These are phyloP conservation scores for Paramyrothecium roridum DNA, from an alignment of 2,329 filamentous ascomycete genomes.

Conservation along the genomic window DNA sequence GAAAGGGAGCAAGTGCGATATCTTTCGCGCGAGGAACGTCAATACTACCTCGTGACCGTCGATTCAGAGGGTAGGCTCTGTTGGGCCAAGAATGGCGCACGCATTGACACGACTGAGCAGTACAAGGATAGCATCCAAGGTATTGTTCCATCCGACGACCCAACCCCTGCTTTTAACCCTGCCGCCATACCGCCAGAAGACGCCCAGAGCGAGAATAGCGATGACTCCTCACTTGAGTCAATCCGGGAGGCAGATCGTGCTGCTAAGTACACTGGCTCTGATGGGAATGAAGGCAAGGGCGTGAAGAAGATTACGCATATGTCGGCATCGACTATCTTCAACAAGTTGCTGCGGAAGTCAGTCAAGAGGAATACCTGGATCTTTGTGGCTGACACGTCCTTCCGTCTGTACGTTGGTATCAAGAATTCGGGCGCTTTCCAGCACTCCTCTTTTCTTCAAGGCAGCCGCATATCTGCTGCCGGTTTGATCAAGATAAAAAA, in stretches of 20 bases:
- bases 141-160: slow-evolving; percentile 61
- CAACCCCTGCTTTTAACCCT: slow-evolving; percentile 49
- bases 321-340: slow-evolving; percentile 69
- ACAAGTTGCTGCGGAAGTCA: slow-evolving; percentile 73
- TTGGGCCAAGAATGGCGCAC: slow-evolving; percentile 79
- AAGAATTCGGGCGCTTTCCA: slow-evolving; percentile 88
- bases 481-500: slow-evolving; percentile 83
- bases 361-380: slow-evolving; percentile 92
- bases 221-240: slow-evolving; percentile 36
- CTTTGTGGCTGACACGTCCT: slow-evolving; percentile 83
- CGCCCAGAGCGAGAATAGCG: slow-evolving; percentile 21
- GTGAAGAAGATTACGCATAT: slow-evolving; percentile 56
- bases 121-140: slow-evolving; percentile 80
- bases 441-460: slow-evolving; percentile 85
- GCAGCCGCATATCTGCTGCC: slow-evolving; percentile 75
- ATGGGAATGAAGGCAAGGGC: slow-evolving; percentile 59
- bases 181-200: slow-evolving; percentile 9
- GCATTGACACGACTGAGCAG: slow-evolving; percentile 71
- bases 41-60: slow-evolving; percentile 76
- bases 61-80: slow-evolving; percentile 73
- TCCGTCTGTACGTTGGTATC: slow-evolving; percentile 84
- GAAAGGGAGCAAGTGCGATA: slow-evolving; percentile 82
- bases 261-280: slow-evolving; percentile 63
- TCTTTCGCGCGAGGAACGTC: slow-evolving; percentile 75
- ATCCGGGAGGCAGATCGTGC: slow-evolving; percentile 57